Evolutionary conservation across 2,329 filamentous ascomycete genomes (phyloP).

Genomic region (Aurifilum marmelostoma): DNA sequence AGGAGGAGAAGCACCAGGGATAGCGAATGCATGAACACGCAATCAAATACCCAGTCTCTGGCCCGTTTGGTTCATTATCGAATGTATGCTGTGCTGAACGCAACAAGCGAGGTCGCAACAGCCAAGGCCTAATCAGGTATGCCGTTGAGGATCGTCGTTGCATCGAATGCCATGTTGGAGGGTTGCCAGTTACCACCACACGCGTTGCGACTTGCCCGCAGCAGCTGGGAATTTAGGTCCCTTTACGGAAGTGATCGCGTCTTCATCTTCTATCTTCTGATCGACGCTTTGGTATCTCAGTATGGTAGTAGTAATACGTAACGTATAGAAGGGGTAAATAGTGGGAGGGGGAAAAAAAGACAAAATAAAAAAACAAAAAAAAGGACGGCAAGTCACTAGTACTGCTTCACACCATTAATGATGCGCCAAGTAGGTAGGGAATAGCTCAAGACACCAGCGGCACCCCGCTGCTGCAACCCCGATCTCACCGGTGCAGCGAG

Average conservation of each 20-base stretch:
- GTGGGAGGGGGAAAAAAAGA: neutral
- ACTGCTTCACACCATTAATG: neutral
- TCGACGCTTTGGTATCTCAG: neutral
- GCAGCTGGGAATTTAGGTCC: neutral
- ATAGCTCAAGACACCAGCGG: neutral
- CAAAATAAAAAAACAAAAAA: neutral
- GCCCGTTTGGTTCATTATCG: neutral
- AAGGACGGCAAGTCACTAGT: neutral
- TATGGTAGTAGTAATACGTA: too few species aligned
- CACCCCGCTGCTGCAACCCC: neutral
- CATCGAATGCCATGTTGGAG: constrained; percentile 1
- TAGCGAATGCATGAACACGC: neutral
- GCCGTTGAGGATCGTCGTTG: constrained; percentile 13
- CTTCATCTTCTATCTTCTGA: neutral
- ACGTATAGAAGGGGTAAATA: neutral
- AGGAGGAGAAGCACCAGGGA: neutral
- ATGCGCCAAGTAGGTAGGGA: neutral
- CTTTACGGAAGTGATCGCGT: neutral
- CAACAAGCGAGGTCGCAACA: constrained; percentile 16
- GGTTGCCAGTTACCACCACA: neutral
- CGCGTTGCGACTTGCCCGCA: neutral
- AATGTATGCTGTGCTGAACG: neutral
- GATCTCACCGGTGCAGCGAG: constrained; percentile 6
- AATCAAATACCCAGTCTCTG: neutral
- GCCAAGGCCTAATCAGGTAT: constrained; percentile 20